Evolutionary conservation across 768 basidiomycete species (phyloP), one percentile per base, ranked within the genome.

Genomic region (Boletus coccyginus): DNA sequence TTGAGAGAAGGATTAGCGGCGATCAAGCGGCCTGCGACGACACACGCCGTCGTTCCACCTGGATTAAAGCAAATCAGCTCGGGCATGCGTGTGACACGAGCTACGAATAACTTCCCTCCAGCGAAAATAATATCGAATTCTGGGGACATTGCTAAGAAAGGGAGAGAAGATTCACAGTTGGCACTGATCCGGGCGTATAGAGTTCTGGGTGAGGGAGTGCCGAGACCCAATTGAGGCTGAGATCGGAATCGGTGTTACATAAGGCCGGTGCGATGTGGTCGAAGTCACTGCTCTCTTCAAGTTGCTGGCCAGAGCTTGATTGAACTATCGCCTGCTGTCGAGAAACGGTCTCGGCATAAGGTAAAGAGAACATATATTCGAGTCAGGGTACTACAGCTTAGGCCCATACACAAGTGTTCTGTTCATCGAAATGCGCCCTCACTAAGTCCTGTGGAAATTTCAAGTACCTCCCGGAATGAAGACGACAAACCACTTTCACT

Each of bases 401-500:
- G 21, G 21, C 21, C 64, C 60, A 53, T 68, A 65, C 3, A 24
- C 53, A 35, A 69, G 55, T 27, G 3, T 43, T 10, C 27, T 49
- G 47, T 70, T 63, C 62, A 56, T 62, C 19, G 31, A 48, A 11
- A 58, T 46, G 32, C 60, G 61, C n/a, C 41, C 35, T 21, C 49
- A 7, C 52, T 19, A 6, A 31, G 36, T 38, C 46, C 50, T 2
- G 19, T 24, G 27, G 50, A 17, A 38, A 51, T 48, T 17, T 54
- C 44, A 5, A 17, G 55, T 47, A 72, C 66, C 12, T 76, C 70
- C 31, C 59, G 61, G 29, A 66, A 44, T 5, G 66, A 64, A 21
- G 47, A 41, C 59, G 47, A 75, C 63, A 66, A 71, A 27, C 78
- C 58, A 56, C 73, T 65, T 62, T 75, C 68, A 65, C 69, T 42